Percentiles rank a stretch among this genome's conserved stretches.
Conservation (phyloP, 2,329 filamentous ascomycete genomes). For the Gremmenia infestans region DNA sequence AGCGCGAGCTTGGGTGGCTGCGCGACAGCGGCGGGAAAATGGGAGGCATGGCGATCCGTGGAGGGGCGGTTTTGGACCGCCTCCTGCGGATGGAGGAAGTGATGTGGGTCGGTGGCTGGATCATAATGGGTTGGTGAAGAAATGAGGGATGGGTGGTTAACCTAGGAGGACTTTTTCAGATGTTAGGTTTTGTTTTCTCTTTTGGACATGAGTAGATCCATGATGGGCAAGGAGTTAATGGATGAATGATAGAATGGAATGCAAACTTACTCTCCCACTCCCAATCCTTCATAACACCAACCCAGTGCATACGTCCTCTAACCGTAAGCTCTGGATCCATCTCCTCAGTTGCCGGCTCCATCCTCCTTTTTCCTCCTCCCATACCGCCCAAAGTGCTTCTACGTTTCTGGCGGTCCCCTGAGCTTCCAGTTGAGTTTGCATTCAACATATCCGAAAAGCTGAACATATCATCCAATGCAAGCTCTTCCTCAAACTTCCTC, state of each 20-base stretch:
- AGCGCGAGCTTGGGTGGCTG: conserved; percentile 11
- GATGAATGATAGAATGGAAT: conserved; percentile 15
- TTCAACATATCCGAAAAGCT: conserved; percentile 28
- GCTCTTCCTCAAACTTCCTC: conserved; percentile 29
- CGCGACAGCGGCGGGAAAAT: conserved; percentile 4
- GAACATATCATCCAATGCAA: conserved; percentile 24
- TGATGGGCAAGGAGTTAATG: conserved; percentile 1
- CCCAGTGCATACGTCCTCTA: conserved; percentile 62
- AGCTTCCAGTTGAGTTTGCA: conserved; percentile 8
- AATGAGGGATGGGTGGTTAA: neutral
- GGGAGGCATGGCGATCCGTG: conserved; percentile 16
- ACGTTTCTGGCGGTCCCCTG: conserved; percentile 22
- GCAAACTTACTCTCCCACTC: conserved; percentile 60
- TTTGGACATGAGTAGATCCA: neutral
- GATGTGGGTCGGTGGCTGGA: neutral
- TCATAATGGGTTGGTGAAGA: neutral
- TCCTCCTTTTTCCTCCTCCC: conserved; percentile 15
- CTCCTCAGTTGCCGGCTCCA: conserved; percentile 33
- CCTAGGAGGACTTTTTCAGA: neutral
- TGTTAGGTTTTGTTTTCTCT: no score
- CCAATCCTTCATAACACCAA: conserved; percentile 68
- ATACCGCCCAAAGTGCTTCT: conserved; percentile 5
- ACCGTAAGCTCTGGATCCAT: conserved; percentile 58
- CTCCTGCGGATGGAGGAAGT: neutral
- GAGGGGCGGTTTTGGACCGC: conserved; percentile 19